phyloP scores from a whole-genome alignment of 2,329 filamentous ascomycete genomes.

The Nothophoma quercina region DNA sequence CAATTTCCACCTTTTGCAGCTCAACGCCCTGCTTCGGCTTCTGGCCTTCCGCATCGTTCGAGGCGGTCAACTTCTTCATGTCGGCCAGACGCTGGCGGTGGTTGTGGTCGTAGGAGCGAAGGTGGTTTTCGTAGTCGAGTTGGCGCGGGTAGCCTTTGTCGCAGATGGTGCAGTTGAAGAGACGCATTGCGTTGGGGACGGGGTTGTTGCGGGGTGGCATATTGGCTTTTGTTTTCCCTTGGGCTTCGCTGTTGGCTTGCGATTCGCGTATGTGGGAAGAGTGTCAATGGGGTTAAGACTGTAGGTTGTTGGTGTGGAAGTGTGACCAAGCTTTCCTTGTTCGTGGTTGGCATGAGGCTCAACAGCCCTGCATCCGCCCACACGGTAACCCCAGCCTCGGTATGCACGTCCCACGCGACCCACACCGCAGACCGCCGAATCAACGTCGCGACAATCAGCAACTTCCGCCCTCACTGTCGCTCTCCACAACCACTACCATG shows the following conservation, averaged over 20 bases:
- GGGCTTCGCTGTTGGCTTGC: constrained; percentile 44
- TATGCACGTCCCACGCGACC: background rate
- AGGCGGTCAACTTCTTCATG: constrained; percentile 71
- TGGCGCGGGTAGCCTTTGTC: constrained; percentile 92
- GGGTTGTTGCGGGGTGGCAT: constrained; percentile 55
- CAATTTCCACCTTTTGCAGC: constrained; percentile 37
- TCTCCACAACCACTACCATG: constrained; percentile 17
- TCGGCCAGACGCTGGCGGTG: constrained; percentile 78
- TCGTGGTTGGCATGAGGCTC: background rate
- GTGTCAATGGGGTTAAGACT: no score
- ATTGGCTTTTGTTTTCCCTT: no score
- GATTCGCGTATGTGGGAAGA: background rate
- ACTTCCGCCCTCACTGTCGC: no score
- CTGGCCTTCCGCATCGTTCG: constrained; percentile 33
- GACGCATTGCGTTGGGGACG: constrained; percentile 46
- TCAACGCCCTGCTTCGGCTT: constrained; percentile 31
- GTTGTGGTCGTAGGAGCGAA: constrained; percentile 92
- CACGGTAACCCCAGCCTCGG: constrained; percentile 1
- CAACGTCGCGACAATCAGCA: constrained; percentile 44
- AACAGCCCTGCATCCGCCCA: background rate
- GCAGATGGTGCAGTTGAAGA: constrained; percentile 71
- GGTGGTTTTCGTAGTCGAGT: constrained; percentile 95
- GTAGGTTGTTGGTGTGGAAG: no score
- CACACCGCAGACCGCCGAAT: constrained; percentile 31
- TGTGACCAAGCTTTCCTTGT: no score